These are phyloP conservation scores for Hanseniaspora guilliermondii DNA, from an alignment of 805 yeast species.

Conservation along the genomic window DNA sequence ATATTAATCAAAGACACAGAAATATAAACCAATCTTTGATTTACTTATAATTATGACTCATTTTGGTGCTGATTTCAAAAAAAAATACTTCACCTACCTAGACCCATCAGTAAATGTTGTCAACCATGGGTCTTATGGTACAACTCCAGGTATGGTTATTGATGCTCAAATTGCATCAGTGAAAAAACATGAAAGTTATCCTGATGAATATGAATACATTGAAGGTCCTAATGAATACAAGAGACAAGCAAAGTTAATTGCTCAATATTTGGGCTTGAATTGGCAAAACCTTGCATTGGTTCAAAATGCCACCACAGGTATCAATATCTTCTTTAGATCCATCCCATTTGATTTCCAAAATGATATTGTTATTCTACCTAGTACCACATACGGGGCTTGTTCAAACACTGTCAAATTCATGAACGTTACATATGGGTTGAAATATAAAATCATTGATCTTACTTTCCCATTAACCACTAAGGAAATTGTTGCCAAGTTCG, in stretches of 20 bases:
- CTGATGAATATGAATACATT: slow-evolving; percentile 35
- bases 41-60: neutral
- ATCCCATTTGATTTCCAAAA: slow-evolving; percentile 33
- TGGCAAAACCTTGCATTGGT: slow-evolving; percentile 40
- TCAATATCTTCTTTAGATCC: slow-evolving; percentile 45
- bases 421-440: slow-evolving; percentile 26
- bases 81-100: slow-evolving; percentile 35
- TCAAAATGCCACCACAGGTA: slow-evolving; percentile 49
- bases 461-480: slow-evolving; percentile 34
- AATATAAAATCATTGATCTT: slow-evolving; percentile 30
- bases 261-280: slow-evolving; percentile 37
- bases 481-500: slow-evolving; percentile 29
- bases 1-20: too few relatives aligned
- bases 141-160: slow-evolving; percentile 38
- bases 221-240: slow-evolving; percentile 25
- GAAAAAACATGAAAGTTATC: slow-evolving; percentile 28
- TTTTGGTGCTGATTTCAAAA: slow-evolving; percentile 41
- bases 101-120: slow-evolving; percentile 34
- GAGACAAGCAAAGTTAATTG: slow-evolving; percentile 30
- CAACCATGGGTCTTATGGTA: slow-evolving; percentile 58
- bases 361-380: slow-evolving; percentile 39
- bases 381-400: slow-evolving; percentile 45
- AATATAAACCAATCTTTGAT: neutral
- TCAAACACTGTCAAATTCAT: slow-evolving; percentile 38
- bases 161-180: slow-evolving; percentile 28